Base-by-base conservation (phyloP, 768 basidiomycete genomes). In the Lactifluus volemus region DNA sequence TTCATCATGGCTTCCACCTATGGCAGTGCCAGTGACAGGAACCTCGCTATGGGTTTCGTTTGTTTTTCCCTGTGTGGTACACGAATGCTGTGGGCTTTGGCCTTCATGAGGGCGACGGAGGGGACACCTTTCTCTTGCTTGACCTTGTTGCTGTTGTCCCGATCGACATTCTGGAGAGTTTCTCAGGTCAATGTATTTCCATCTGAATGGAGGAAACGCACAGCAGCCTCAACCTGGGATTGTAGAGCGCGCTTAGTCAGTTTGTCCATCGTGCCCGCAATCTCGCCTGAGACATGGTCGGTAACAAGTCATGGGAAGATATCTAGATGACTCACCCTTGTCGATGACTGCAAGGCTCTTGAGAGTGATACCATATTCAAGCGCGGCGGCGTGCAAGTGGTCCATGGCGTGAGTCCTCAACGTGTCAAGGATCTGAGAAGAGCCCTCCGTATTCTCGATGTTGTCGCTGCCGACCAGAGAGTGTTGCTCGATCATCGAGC, bases 301-400 rank as follows among this genome's bases (percentile, higher is more conserved):
- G 30, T 7, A 45, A n/a, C 4, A 12, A 8, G 3, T 3, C 14
- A 10, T 29, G 7, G 2, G 10, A 29, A 2, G 21, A 15, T 36
- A 53, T n/a, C 7, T 21, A 9, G 2, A 45, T 5, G 19, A 11
- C 64, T n/a, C 25, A 70, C 73, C 89, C 76, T 92, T 92, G 77
- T 92, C 89, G 60, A 92, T 92, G 57, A 92, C 90, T 55, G 89
- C 90, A 41, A 92, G 81, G 64, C 92, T 89, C 72, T 89, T 89
- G 52, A 92, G 71, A 39, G 87, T 74, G 53, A 92, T 93, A 7
- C 91, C 91, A 64, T 92, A 92, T 68, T 91, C 89, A 45, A 88
- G 72, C 3, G 90, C 88, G 21, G 88, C 90, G 57, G 83, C 76
- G 59, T 88, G 86, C 76, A 93, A 81, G 59, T 92, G 91, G 69